Percentiles rank a stretch among this genome's conserved stretches.
These are phyloP conservation scores for Plasmopara muralis DNA, from an alignment of 352 stramenopile species.

Conservation along the genomic window DNA sequence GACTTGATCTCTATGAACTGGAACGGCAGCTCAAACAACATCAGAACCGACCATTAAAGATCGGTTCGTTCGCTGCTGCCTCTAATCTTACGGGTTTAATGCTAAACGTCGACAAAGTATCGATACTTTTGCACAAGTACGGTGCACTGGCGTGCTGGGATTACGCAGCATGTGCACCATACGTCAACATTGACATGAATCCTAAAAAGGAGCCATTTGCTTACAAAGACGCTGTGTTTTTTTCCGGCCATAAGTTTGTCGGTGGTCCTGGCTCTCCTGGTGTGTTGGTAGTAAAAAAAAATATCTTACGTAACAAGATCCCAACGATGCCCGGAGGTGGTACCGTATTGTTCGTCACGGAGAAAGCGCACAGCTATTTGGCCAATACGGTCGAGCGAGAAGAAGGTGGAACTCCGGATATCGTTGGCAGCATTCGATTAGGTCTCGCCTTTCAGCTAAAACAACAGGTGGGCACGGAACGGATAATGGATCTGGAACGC, in stretches of 20 bases:
- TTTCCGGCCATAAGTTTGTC: slow-evolving; percentile 96
- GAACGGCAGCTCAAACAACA: slow-evolving; percentile 42
- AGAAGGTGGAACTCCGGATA: slow-evolving; percentile 95
- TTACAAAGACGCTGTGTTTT: slow-evolving; percentile 93
- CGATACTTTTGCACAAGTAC: slow-evolving; percentile 85
- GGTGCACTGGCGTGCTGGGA: slow-evolving; percentile 93
- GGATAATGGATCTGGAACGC: slow-evolving; percentile 51
- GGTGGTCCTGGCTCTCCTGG: slow-evolving; percentile 90
- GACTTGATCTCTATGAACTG: slow-evolving; percentile 60
- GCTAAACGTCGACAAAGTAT: slow-evolving; percentile 84
- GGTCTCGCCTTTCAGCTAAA: slow-evolving; percentile 92
- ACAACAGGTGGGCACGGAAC: slow-evolving; percentile 40
- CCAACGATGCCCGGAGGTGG: slow-evolving; percentile 50
- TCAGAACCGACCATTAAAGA: slow-evolving; percentile 44
- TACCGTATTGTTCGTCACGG: slow-evolving; percentile 54
- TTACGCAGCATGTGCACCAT: slow-evolving; percentile 92
- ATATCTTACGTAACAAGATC: slow-evolving; percentile 46
- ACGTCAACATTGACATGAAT: slow-evolving; percentile 96
- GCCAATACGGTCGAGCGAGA: slow-evolving; percentile 84
- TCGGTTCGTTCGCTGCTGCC: slow-evolving; percentile 89
- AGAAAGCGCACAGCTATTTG: slow-evolving; percentile 53
- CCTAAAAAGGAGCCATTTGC: slow-evolving; percentile 31
- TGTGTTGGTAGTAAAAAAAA: slow-evolving; percentile 95
- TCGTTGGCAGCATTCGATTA: slow-evolving; percentile 90
- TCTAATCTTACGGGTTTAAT: slow-evolving; percentile 94